A percentile compares a stretch with the other conserved stretches of the same genome.
Evolutionary conservation across 805 yeast species (phyloP).

Genomic region (Schizosaccharomyces cryophilus): DNA sequence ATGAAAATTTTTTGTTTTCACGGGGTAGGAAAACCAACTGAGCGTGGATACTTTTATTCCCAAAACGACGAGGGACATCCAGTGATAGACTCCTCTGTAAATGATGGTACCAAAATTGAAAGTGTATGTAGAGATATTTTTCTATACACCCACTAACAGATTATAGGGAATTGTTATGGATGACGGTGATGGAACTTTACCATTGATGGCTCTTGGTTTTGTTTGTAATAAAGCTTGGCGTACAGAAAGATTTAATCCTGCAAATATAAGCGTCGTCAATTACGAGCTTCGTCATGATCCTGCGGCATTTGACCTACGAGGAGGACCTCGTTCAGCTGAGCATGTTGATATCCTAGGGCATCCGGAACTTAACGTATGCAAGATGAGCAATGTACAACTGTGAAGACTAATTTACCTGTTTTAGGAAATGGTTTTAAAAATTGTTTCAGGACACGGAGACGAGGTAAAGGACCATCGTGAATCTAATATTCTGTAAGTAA

Average conservation of each 20-base stretch:
- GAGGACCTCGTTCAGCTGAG: slow-evolving; percentile 93
- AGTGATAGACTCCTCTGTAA: neutral
- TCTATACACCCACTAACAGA: neutral
- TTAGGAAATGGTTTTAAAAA: slow-evolving; percentile 36
- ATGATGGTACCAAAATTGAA: neutral
- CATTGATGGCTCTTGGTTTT: slow-evolving; percentile 48
- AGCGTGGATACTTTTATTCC: slow-evolving; percentile 68
- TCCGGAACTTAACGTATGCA: slow-evolving; percentile 51
- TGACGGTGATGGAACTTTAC: slow-evolving; percentile 93
- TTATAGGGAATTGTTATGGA: slow-evolving; percentile 46
- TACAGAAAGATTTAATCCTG: slow-evolving; percentile 42
- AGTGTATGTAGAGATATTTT: neutral
- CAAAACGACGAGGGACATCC: slow-evolving; percentile 22
- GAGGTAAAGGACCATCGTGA: slow-evolving; percentile 25
- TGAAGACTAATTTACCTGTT: neutral
- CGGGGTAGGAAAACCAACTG: slow-evolving; percentile 94
- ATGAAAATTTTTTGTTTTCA: slow-evolving; percentile 72
- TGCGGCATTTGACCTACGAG: slow-evolving; percentile 76
- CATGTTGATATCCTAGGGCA: slow-evolving; percentile 92
- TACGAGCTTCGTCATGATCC: slow-evolving; percentile 91
- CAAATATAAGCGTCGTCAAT: slow-evolving; percentile 39
- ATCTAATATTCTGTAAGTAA: neutral
- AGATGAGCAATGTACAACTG: neutral
- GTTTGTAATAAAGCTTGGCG: slow-evolving; percentile 44
- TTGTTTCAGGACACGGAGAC: slow-evolving; percentile 62